Percentiles rank a stretch among this genome's conserved stretches.
These are phyloP conservation scores for Ophiocordyceps camponoti-floridani DNA, from an alignment of 2,329 filamentous ascomycete genomes.

Conservation along the genomic window DNA sequence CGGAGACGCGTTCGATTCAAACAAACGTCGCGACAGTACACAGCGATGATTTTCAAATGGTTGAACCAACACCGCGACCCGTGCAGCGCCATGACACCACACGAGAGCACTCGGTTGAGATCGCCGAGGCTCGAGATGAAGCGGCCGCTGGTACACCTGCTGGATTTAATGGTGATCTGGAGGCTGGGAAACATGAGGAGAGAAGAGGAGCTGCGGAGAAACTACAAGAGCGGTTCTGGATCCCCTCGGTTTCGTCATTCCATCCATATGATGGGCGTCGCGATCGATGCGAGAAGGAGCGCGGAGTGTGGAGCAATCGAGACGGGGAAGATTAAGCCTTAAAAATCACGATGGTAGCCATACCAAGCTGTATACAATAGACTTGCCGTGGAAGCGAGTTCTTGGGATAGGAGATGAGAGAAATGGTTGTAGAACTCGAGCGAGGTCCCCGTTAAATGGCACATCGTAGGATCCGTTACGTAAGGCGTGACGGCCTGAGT, in stretches of 20 bases:
- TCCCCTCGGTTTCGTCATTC: background rate
- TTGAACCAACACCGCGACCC: background rate
- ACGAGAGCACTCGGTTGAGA: background rate
- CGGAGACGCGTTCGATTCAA: constrained; percentile 7
- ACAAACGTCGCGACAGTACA: constrained; percentile 17
- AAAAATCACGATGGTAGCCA: no score
- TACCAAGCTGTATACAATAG: no score
- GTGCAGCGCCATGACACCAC: background rate
- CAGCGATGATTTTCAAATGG: constrained; percentile 15
- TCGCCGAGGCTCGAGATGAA: background rate
- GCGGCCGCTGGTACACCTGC: background rate
- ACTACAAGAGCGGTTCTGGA: background rate
- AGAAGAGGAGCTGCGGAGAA: background rate
- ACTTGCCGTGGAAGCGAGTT: no score
- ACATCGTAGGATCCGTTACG: background rate
- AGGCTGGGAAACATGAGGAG: background rate
- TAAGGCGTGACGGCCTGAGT: background rate
- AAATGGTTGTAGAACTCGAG: no score
- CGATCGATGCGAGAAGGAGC: background rate
- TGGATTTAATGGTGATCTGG: no score
- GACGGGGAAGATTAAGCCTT: background rate
- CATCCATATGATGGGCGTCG: background rate
- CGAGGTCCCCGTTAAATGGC: no score
- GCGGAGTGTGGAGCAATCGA: background rate
- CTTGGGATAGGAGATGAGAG: no score